Percentiles rank a stretch among this genome's conserved stretches.
Evolutionary conservation across 148 eudicot species (phyloP).

Genomic region (Bassia scoparia): DNA sequence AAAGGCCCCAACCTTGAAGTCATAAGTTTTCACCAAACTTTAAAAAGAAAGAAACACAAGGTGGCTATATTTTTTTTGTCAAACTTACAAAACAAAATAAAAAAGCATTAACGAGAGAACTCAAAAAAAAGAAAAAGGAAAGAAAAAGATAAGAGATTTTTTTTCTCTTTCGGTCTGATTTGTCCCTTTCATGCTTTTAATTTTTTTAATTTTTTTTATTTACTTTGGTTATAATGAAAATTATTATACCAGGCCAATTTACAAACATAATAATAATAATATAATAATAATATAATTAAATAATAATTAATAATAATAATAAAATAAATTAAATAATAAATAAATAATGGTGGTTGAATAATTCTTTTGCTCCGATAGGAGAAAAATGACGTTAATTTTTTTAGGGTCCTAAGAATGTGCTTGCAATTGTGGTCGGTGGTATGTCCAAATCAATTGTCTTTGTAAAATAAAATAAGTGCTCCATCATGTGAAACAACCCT

Average conservation of each 20-base stretch:
- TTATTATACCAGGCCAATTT: too few relatives aligned
- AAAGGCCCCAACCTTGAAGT: background rate
- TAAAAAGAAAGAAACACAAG: conserved; percentile 11
- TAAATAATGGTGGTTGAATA: background rate
- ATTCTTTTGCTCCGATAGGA: background rate
- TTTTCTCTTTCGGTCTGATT: conserved; percentile 20
- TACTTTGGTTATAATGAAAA: background rate
- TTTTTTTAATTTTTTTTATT: background rate
- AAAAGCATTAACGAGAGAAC: conserved; percentile 9
- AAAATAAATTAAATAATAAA: background rate
- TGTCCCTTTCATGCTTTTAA: conserved; percentile 1
- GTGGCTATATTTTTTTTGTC: conserved; percentile 15
- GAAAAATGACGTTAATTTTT: conserved; percentile 1
- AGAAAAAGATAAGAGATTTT: background rate
- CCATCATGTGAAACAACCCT: conserved; percentile 15
- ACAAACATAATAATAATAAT: too few relatives aligned
- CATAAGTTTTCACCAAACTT: background rate
- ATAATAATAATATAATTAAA: too few relatives aligned
- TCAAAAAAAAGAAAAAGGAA: background rate
- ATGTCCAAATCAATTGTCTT: conserved; percentile 15
- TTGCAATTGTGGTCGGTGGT: background rate
- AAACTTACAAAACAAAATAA: background rate
- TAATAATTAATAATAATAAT: too few relatives aligned
- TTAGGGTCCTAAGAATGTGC: too few relatives aligned
- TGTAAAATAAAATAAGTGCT: background rate